Conservation (phyloP, 371 early-diverging fungal genomes). For the Haplosporangium sp. region DNA sequence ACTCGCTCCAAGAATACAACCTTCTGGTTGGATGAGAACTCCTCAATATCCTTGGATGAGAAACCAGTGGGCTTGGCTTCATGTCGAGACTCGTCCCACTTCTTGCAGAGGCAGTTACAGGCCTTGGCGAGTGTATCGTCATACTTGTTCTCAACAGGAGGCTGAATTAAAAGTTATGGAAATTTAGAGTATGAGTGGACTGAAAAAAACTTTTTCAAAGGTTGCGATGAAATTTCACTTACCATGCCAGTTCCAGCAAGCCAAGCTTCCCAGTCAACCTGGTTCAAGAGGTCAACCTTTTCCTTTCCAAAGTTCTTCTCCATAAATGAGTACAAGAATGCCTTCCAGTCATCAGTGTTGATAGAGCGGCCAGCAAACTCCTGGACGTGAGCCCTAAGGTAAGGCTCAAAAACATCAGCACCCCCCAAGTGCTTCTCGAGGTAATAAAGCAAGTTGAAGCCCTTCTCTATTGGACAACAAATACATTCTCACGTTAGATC, state of each 20-base stretch:
- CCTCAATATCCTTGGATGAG: slow-evolving; percentile 68
- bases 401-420: slow-evolving; percentile 86
- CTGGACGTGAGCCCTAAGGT: slow-evolving; percentile 86
- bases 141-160: slow-evolving; percentile 88
- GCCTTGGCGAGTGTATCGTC: slow-evolving; percentile 86
- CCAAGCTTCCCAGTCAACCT: slow-evolving; percentile 94
- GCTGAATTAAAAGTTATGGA: slow-evolving; percentile 59
- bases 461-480: slow-evolving; percentile 77
- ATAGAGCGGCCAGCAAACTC: slow-evolving; percentile 91
- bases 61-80: slow-evolving; percentile 62
- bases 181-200: not conserved
- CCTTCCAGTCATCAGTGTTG: slow-evolving; percentile 90
- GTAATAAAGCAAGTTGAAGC: slow-evolving; percentile 93
- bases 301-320: slow-evolving; percentile 70
- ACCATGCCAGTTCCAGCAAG: slow-evolving; percentile 86
- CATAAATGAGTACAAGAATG: slow-evolving; percentile 80
- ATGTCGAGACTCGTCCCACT: slow-evolving; percentile 75
- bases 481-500: too few relatives aligned
- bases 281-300: slow-evolving; percentile 74
- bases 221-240: slow-evolving; percentile 4
- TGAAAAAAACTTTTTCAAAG: not conserved
- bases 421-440: slow-evolving; percentile 93
- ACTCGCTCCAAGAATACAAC: slow-evolving; percentile 91
- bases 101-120: slow-evolving; percentile 83
- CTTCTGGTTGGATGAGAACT: slow-evolving; percentile 81